Base-by-base conservation (phyloP, 768 basidiomycete genomes). In the Russula virescens region DNA sequence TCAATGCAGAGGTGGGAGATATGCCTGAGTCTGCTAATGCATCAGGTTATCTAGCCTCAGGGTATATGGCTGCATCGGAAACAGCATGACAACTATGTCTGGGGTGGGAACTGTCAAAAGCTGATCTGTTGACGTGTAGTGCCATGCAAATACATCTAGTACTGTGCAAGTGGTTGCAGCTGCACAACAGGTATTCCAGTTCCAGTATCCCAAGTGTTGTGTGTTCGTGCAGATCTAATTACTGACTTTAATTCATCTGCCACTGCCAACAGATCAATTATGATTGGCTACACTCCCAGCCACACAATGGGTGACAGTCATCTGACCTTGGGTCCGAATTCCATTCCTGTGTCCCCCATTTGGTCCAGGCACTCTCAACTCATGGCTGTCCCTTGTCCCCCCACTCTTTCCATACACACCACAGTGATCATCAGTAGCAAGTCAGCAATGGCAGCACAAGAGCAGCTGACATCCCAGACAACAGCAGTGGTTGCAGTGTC, bases 41-140 rank as follows among this genome's bases (percentile, higher is more conserved):
- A 14, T 90, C 89, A 2, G 87, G 89, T 6, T 89, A 85, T 70
- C 76, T 85, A 6, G 80, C 81, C 5, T 87, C 88, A 9, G 75
- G 79, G 35, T 93, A 94, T 71, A 80, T 91, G 60, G 93, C 94
- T 42, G 96, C 96, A 2, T 98, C 95, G 9, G 95, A 7, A 98
- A 99, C 75, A 94, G 91, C 65, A 94, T 98, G 49, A 81, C 84
- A 43, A 86, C 98, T 69, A 94, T 96, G 1, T 97, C 94, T 2
- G 89, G 87, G 25, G 88, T 89, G 43, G 93, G 91, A 1, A 95
- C 94, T 5, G 1, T 90, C 90, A 7, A 83, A 80, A 13, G 75
- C 81, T 13, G 81, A 83, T 2, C 68, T 69, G 31, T 68, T 78
- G 4, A 73, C 79, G 38, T 77, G 81, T 55, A 78, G 75, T 45